These are phyloP conservation scores for Solanum arcanum DNA, from an alignment of 257 asterid species.

Conservation along the genomic window DNA sequence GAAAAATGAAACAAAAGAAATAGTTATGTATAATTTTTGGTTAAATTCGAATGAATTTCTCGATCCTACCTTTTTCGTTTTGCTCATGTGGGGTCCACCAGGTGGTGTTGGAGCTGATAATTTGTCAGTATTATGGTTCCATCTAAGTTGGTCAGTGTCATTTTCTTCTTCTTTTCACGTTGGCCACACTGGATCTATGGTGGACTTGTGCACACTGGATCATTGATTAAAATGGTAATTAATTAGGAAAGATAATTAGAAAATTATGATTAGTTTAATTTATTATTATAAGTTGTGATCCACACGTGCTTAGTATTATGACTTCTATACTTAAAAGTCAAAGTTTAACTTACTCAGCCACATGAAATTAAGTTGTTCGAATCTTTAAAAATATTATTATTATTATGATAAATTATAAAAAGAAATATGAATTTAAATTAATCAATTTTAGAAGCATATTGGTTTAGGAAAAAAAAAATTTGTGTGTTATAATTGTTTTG, in stretches of 20 bases:
- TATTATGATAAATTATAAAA: too few relatives aligned
- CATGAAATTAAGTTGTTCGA: background rate
- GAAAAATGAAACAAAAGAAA: too few relatives aligned
- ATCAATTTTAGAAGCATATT: background rate
- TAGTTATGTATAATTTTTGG: too few relatives aligned
- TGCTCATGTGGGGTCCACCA: conserved; percentile 12
- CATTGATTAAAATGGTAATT: background rate
- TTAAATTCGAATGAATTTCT: background rate
- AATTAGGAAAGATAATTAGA: background rate
- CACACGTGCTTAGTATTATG: background rate
- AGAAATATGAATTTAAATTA: background rate
- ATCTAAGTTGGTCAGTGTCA: conserved; percentile 6
- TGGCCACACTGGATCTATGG: conserved; percentile 12
- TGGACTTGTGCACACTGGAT: conserved; percentile 10
- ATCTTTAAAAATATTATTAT: background rate
- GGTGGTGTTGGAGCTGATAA: conserved; percentile 23
- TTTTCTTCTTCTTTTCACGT: background rate
- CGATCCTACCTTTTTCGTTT: background rate
- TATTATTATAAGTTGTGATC: background rate
- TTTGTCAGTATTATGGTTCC: conserved; percentile 20
- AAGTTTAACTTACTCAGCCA: background rate
- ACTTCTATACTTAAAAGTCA: background rate
- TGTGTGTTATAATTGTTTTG: background rate
- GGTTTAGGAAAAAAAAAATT: background rate
- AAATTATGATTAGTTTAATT: background rate